Base-by-base conservation (phyloP, 768 basidiomycete genomes). In the Dendrothele bispora region DNA sequence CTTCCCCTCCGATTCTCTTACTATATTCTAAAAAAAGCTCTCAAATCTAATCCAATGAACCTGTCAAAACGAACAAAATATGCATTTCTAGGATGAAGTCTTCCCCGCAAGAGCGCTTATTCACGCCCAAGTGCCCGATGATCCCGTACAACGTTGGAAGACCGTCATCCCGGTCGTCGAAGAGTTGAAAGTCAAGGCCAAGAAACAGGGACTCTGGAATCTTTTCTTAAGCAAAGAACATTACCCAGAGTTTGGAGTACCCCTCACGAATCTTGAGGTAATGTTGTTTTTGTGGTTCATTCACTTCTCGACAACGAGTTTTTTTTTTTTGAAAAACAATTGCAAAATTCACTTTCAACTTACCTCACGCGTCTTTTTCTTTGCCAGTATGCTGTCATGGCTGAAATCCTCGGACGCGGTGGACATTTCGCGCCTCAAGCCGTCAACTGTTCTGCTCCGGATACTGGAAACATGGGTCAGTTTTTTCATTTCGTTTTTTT, bases 381-480 rank as follows among this genome's bases (percentile, higher is more conserved):
- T n/a, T n/a, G 15, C 26, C 5, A 95, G 92, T 98, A 99, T 64
- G 92, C 90, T 30, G 88, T 98, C 24, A 97, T 98, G 86, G 94
- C 94, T n/a, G 95, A 97, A 67, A 68, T 97, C 36, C 79, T 98
- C 55, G 95, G 95, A 4, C 83, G 91, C 47, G 85, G 79, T 18
- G 86, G 88, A 7, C 85, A 85, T 54, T 68, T 94, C 41, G 91
- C 87, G 3, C 84, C 95, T 18, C 86, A 98, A 69, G 83, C 79
- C 11, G 84, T 89, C 47, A 99, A 99, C 61, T 98, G 94, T 68
- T 84, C 94, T 21, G 94, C 95, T 12, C 95, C 95, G 25, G 95
- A 98, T 67, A 98, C 95, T 14, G 4, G 95, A 2, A 98, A 98
- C 65, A 98, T 98, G 94, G 93, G 92, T 91, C 55, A 29, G 80